Evolutionary conservation across 1,139 yeast genomes (phyloP).

Genomic region (Debaryomycetaceae sp.): DNA sequence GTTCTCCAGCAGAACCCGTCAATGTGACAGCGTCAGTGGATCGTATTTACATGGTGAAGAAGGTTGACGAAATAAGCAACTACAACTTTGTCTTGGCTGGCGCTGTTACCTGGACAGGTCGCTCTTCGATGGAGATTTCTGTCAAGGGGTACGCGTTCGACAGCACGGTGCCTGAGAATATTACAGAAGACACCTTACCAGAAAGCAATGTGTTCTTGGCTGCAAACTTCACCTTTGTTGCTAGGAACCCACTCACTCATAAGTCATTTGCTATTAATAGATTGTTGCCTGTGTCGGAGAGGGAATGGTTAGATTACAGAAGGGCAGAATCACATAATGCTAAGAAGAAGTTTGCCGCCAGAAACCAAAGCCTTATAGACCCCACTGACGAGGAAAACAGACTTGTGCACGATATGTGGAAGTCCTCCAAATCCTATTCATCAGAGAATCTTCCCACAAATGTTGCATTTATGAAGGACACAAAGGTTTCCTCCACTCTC

Average conservation of each 20-base stretch:
- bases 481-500: slow-evolving; percentile 66
- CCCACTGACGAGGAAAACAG: slow-evolving; percentile 71
- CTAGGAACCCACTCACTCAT: slow-evolving; percentile 87
- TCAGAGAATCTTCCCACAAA: slow-evolving; percentile 30
- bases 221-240: slow-evolving; percentile 93
- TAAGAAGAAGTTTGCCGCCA: slow-evolving; percentile 75
- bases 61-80: slow-evolving; percentile 72
- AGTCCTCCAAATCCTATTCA: slow-evolving; percentile 47
- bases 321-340: slow-evolving; percentile 89
- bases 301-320: slow-evolving; percentile 78
- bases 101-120: slow-evolving; percentile 88
- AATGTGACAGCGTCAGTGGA: slow-evolving; percentile 94
- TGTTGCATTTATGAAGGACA: slow-evolving; percentile 65
- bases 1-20: slow-evolving; percentile 88
- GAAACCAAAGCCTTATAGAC: slow-evolving; percentile 55
- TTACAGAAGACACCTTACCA: slow-evolving; percentile 47
- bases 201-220: slow-evolving; percentile 57
- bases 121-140: slow-evolving; percentile 91
- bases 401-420: slow-evolving; percentile 77
- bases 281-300: slow-evolving; percentile 67
- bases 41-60: slow-evolving; percentile 81
- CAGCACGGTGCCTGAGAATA: slow-evolving; percentile 39
- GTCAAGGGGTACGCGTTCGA: slow-evolving; percentile 82
- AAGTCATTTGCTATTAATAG: slow-evolving; percentile 82
- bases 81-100: slow-evolving; percentile 84